Evolutionary conservation across 805 yeast species (phyloP).

Genomic region (Pichia pseudocactophila): DNA sequence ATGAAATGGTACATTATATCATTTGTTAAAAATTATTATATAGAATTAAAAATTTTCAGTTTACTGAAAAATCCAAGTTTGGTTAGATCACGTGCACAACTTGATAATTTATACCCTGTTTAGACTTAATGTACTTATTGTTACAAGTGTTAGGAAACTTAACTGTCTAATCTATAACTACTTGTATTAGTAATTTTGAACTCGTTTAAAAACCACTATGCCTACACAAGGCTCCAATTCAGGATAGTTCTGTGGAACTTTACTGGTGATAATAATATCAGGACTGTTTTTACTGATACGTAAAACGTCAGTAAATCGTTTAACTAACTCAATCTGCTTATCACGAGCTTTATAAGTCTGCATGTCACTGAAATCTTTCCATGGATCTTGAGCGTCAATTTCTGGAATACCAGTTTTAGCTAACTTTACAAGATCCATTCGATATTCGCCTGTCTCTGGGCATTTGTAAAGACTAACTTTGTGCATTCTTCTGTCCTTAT

Average conservation of each 20-base stretch:
- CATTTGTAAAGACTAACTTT: slow-evolving; percentile 10
- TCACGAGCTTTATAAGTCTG: slow-evolving; percentile 9
- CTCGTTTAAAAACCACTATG: slow-evolving; percentile 14
- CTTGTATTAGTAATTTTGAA: not conserved
- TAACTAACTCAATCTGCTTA: slow-evolving; percentile 11
- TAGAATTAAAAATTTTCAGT: not conserved
- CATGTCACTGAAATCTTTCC: slow-evolving; percentile 16
- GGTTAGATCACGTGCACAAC: too few species aligned
- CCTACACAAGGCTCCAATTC: slow-evolving; percentile 18
- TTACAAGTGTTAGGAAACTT: too few species aligned
- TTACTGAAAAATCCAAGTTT: too few species aligned
- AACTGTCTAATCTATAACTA: too few species aligned
- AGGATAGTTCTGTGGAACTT: slow-evolving; percentile 11
- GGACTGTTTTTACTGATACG: slow-evolving; percentile 20
- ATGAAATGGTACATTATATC: not conserved
- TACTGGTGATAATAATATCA: slow-evolving; percentile 14
- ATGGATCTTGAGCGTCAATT: slow-evolving; percentile 13
- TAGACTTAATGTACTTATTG: too few species aligned
- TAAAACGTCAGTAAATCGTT: slow-evolving; percentile 12
- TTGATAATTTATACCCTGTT: too few species aligned
- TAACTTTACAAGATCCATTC: slow-evolving; percentile 12
- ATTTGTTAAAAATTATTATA: not conserved
- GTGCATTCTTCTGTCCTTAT: slow-evolving; percentile 9
- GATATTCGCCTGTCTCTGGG: slow-evolving; percentile 6
- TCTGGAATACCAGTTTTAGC: slow-evolving; percentile 9